These are phyloP conservation scores for Xylariaceae sp. DNA, from an alignment of 2,329 filamentous ascomycete species.

Conservation along the genomic window DNA sequence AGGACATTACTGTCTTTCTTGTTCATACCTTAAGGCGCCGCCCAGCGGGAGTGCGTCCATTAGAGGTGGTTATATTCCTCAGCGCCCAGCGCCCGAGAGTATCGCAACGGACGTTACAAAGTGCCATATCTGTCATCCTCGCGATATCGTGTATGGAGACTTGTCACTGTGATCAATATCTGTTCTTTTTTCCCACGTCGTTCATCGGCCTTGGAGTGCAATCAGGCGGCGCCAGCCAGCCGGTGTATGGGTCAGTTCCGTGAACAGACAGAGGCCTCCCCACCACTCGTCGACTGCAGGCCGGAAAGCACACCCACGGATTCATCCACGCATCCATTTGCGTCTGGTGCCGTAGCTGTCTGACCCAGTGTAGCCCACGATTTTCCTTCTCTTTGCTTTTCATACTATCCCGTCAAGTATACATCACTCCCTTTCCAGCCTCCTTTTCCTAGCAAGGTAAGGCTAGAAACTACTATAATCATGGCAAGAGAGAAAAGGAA, in stretches of 20 bases:
- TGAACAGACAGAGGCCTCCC: conserved; percentile 11
- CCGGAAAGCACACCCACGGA: conserved; percentile 13
- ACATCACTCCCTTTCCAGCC: conserved; percentile 15
- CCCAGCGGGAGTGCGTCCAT: conserved; percentile 13
- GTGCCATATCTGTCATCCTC: conserved; percentile 3
- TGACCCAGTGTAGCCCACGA: conserved; percentile 21
- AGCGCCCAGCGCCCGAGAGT: conserved; percentile 7
- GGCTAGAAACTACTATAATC: conserved; percentile 26
- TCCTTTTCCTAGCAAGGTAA: conserved; percentile 32
- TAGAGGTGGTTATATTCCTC: conserved; percentile 2
- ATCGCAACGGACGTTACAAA: conserved; percentile 4
- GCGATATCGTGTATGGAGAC: too few species aligned
- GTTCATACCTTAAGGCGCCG: background rate
- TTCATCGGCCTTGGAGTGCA: conserved; percentile 11
- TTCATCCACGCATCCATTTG: conserved; percentile 15
- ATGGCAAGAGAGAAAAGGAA: conserved; percentile 32
- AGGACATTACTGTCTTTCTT: conserved; percentile 8
- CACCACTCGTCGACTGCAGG: conserved; percentile 13
- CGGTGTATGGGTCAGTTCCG: conserved; percentile 16
- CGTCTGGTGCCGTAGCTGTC: conserved; percentile 25
- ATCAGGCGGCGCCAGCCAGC: conserved; percentile 14
- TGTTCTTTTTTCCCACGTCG: conserved; percentile 13
- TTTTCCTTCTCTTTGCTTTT: conserved; percentile 8
- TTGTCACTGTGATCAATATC: conserved; percentile 18
- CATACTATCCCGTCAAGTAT: conserved; percentile 19